Conservation (phyloP, 306 rosid genomes). For the Vigna trinervia region DNA sequence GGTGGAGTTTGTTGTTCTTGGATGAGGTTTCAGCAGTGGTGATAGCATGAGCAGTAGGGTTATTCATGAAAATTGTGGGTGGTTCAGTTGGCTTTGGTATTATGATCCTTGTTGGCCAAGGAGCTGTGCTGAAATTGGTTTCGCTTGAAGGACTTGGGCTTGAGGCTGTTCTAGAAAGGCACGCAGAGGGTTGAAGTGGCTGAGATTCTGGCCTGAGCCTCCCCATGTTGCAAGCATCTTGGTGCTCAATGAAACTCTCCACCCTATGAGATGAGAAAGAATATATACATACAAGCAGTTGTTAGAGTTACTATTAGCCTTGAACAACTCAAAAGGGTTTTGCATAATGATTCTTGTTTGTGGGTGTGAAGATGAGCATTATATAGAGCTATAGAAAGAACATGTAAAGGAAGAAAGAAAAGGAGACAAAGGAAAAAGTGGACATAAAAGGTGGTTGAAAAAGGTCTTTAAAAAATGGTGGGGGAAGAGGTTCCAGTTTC, state of each 20-base stretch:
- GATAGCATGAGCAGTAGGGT: conserved; percentile 35
- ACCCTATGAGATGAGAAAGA: conserved; percentile 61
- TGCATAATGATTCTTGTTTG: conserved; percentile 21
- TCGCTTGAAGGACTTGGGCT: conserved; percentile 95
- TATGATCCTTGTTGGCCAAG: conserved; percentile 56
- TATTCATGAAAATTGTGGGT: conserved; percentile 47
- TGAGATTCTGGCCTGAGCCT: conserved; percentile 66
- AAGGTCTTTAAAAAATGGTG: conserved; percentile 48
- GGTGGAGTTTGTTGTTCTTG: conserved; percentile 47
- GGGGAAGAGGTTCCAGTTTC: conserved; percentile 52
- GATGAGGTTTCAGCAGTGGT: conserved; percentile 36
- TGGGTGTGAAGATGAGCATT: conserved; percentile 24
- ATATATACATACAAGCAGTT: neutral
- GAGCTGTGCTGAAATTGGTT: conserved; percentile 73
- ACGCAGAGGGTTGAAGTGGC: conserved; percentile 62
- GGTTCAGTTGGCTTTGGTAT: conserved; percentile 49
- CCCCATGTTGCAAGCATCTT: conserved; percentile 95
- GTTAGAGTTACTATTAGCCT: conserved; percentile 11
- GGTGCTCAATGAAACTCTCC: conserved; percentile 98
- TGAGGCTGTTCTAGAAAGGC: conserved; percentile 93
- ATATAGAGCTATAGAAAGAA: conserved; percentile 17
- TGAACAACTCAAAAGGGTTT: conserved; percentile 29
- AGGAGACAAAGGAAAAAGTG: conserved; percentile 45
- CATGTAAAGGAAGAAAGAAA: conserved; percentile 26
- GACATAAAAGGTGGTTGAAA: conserved; percentile 47